Conservation (phyloP, 1,284 basidiomycete genomes). For the Ganoderma resinaceum region DNA sequence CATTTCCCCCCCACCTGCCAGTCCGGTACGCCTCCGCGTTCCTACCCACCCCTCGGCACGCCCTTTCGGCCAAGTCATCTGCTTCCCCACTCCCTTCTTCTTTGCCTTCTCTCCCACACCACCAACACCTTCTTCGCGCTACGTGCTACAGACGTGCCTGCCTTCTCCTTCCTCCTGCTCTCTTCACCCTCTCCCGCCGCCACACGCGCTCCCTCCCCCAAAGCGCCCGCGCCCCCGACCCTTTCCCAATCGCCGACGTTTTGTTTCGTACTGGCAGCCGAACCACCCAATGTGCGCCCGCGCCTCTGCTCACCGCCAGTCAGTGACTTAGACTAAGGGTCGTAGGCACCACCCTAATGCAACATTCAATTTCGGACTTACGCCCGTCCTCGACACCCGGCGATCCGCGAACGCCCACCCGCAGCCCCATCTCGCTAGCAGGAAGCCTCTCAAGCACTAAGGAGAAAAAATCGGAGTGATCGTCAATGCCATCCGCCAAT, state of each 20-base stretch:
- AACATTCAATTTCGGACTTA: conserved; percentile 8
- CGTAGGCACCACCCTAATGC: background rate
- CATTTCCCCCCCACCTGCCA: conserved; percentile 1
- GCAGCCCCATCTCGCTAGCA: background rate
- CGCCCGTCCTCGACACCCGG: background rate
- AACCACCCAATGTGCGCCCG: background rate
- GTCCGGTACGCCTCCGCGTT: conserved; percentile 6
- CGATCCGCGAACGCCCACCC: conserved; percentile 2
- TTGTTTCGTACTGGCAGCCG: background rate
- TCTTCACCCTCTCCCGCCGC: background rate
- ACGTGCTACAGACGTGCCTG: conserved; percentile 2
- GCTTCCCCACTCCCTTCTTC: background rate
- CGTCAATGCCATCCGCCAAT: background rate
- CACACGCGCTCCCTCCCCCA: background rate
- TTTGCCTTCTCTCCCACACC: background rate
- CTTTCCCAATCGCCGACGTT: background rate
- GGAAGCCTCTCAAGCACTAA: background rate
- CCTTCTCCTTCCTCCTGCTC: conserved; percentile 1
- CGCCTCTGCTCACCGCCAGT: background rate
- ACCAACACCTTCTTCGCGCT: background rate
- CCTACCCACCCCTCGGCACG: background rate
- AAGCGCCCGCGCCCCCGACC: background rate
- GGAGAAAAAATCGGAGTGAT: background rate
- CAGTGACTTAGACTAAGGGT: background rate
- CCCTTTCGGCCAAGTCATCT: conserved; percentile 5